These are phyloP conservation scores for Bondarzewia mesenterica DNA, from an alignment of 1,284 basidiomycete species.

Conservation along the genomic window DNA sequence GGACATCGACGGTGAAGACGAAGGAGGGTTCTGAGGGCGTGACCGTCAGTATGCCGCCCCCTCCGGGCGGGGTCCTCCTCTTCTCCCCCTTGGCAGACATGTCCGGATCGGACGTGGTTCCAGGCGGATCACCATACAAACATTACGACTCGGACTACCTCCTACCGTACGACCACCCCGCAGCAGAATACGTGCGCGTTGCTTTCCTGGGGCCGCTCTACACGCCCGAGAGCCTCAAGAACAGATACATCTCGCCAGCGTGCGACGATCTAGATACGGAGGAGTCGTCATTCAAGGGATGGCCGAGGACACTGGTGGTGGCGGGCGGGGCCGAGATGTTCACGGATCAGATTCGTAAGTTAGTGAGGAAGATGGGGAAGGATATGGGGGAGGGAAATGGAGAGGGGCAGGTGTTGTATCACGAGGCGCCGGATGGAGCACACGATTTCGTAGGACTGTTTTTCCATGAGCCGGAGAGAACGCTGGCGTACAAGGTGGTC, in stretches of 20 bases:
- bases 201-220: slow-evolving; percentile 36
- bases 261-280: slow-evolving; percentile 26
- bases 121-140: slow-evolving; percentile 23
- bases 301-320: slow-evolving; percentile 46
- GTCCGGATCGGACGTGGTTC: slow-evolving; percentile 22
- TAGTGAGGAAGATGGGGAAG: slow-evolving; percentile 15
- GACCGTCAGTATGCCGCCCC: slow-evolving; percentile 27
- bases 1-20: background rate
- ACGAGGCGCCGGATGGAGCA: slow-evolving; percentile 39
- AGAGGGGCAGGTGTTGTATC: slow-evolving; percentile 35
- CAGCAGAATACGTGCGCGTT: slow-evolving; percentile 21
- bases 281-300: slow-evolving; percentile 32
- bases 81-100: slow-evolving; percentile 54
- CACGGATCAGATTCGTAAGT: slow-evolving; percentile 33
- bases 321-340: slow-evolving; percentile 45
- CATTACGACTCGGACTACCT: slow-evolving; percentile 33
- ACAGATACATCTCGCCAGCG: slow-evolving; percentile 49
- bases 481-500: slow-evolving; percentile 34
- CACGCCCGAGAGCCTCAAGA: slow-evolving; percentile 30
- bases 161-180: slow-evolving; percentile 1
- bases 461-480: slow-evolving; percentile 47
- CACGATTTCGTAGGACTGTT: slow-evolving; percentile 45
- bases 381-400: slow-evolving; percentile 33
- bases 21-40: too few species aligned
- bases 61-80: slow-evolving; percentile 44